These are phyloP conservation scores for Vanrija sp. DNA, from an alignment of 1,284 basidiomycete species.

Conservation along the genomic window DNA sequence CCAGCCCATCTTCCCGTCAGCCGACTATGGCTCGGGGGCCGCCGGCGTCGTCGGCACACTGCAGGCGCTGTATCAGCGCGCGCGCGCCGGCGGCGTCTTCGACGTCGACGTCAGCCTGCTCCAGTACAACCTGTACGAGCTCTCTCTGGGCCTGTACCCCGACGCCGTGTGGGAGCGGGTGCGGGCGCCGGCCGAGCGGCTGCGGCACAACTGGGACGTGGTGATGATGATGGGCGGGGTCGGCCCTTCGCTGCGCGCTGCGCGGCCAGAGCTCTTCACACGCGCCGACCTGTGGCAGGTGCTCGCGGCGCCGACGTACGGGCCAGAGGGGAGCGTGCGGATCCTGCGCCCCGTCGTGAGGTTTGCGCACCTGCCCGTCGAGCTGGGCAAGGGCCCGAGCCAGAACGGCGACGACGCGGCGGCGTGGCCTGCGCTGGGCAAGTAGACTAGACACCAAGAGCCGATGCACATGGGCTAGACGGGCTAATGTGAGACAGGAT, in stretches of 20 bases:
- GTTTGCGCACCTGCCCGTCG: neutral
- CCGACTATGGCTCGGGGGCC: conserved; percentile 8
- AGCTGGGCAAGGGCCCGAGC: neutral
- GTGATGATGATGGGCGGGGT: neutral
- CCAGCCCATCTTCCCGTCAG: conserved; percentile 10
- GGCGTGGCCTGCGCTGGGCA: conserved; percentile 7
- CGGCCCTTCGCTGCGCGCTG: neutral
- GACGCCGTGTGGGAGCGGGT: conserved; percentile 6
- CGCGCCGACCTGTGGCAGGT: conserved; percentile 8
- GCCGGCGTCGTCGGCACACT: conserved; percentile 7
- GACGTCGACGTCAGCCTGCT: conserved; percentile 6
- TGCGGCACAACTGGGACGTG: conserved; percentile 12
- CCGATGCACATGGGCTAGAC: too few species aligned
- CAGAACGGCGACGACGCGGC: conserved; percentile 14
- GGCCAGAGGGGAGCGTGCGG: neutral
- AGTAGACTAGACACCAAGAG: too few species aligned
- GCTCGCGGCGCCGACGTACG: neutral
- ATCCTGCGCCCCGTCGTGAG: conserved; percentile 1
- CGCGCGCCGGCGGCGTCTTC: conserved; percentile 3
- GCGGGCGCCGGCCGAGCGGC: neutral
- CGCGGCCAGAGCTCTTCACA: conserved; percentile 2
- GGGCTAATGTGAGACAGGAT: neutral
- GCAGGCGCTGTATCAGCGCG: conserved; percentile 8
- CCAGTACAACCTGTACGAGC: conserved; percentile 9
- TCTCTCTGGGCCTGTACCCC: conserved; percentile 4